Base-by-base conservation (phyloP, 2,329 filamentous ascomycete genomes). In the Dothidotthia symphoricarpi region DNA sequence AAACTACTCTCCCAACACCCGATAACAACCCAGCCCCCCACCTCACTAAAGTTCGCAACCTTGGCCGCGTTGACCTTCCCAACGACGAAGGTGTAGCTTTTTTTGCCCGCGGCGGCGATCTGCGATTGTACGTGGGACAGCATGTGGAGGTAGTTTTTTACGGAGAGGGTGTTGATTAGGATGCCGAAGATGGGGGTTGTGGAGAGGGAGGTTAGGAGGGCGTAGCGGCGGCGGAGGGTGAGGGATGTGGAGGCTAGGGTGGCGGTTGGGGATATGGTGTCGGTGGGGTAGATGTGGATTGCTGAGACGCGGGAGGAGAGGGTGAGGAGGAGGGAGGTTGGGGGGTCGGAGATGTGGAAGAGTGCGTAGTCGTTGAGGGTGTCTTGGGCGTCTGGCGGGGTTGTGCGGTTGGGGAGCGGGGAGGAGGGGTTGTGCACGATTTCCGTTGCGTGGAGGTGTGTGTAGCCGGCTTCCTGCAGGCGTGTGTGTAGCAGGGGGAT, bases 1-100 rank as follows among this genome's bases (percentile, higher is more conserved):
- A 97, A 71, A 43, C 86, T 88, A 64, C 90, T 95, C 70, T 98
- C 93, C 93, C 93, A 98, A 68, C 93, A 98, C 2, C 93, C 91
- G 8, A 98, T 87, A 0, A 97, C 89, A 0, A 97, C 89, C 93
- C 93, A 98, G 12, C 89, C 91, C 28, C 89, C 91, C 4, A 98
- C 81, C 66, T 98, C 93, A 41, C 85, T 81, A 69, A 98, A 98
- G 67, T 98, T 98, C 32, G 93, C 93, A 15, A 98, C 76, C 66
- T 98, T 98, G 25, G 90, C 91, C 0, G 90, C 84, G 60, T 97
- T 98, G 16, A 98, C 75, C 66, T 97, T 97, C 42, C 93, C 93
- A 0, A 98, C 93, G 2, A 98, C 93, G 31, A 98, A 88, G 2
- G 91, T 88, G 66, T 98, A 98, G 63, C 81, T 86, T 71, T 97